Conservation (phyloP, 1,284 basidiomycete genomes). For the Athelia psychrophila region DNA sequence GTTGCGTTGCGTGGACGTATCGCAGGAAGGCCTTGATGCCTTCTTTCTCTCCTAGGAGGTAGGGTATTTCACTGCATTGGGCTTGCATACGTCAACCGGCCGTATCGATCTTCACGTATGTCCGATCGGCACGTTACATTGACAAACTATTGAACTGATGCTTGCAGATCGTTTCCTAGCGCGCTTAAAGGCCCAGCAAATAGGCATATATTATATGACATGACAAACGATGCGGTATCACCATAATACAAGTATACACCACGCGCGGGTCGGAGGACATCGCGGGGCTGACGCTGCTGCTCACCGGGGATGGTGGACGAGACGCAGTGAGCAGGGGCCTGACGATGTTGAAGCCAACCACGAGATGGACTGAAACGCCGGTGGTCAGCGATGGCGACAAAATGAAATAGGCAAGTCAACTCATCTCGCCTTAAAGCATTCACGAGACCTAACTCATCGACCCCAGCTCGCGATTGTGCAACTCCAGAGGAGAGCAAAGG, state of each 20-base stretch:
- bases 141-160: conserved; percentile 22
- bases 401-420: no score
- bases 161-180: conserved; percentile 12
- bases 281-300: no score
- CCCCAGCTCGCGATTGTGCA: no score
- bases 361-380: no score
- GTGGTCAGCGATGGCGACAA: no score
- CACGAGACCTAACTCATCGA: no score
- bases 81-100: not conserved
- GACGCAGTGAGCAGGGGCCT: no score
- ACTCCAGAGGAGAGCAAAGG: no score
- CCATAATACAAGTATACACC: not conserved
- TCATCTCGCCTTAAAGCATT: no score
- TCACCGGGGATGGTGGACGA: no score
- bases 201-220: not conserved
- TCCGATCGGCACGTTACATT: not conserved
- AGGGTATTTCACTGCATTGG: not conserved
- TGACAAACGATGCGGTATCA: not conserved
- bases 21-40: not conserved
- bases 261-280: no score
- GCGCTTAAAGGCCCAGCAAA: conserved; percentile 16
- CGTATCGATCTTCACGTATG: not conserved
- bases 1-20: conserved; percentile 1
- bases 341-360: no score
- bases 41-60: not conserved